Evolutionary conservation across 2,329 filamentous ascomycete genomes (phyloP), one percentile per base, ranked within the genome.

Genomic region (Talaromyces sp.): DNA sequence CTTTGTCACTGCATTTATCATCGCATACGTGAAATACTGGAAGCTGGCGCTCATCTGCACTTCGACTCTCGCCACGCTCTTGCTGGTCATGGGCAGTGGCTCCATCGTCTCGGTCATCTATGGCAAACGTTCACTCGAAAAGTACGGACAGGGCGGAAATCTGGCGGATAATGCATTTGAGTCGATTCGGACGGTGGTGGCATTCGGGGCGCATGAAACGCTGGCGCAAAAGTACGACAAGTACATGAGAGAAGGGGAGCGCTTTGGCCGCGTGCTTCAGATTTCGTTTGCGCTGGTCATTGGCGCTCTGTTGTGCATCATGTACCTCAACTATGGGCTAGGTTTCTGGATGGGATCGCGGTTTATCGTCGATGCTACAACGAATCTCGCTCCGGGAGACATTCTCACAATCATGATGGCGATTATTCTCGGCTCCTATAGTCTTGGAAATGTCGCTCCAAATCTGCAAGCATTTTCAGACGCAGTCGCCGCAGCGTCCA

Each of bases 111-210:
- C 96, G 67, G 80, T 96, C 71, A 91, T 87, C 72, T 93, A 84
- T 74, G 92, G 88, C 75, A 93, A 92, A 75, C 79, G 85, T 60
- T 88, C 89, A 1, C 80, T 97, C 54, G 81, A 88, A 57, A 85
- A 91, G 0, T 96, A 96, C 69, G 92, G 91, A 27, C 80, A 86
- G 54, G 93, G 92, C 64, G 93, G 92, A 60, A 92, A 88, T 1
- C 84, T 97, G 12, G 93, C 91, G 3, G 94, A 97, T 70, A 94
- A 99, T 76, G 93, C 97, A 58, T 84, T 99, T 68, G 92, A 91
- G 73, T 97, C 92, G 1, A 89, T 97, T 66, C 87, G 94, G 64
- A 97, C 96, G 70, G 90, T 93, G 7, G 87, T 91, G 8, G 94
- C 94, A 31, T 99, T 97, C 69, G 91, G 91, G 50, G 97, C 92